Conservation (phyloP, 768 basidiomycete species). For the Cystoderma amianthinum region DNA sequence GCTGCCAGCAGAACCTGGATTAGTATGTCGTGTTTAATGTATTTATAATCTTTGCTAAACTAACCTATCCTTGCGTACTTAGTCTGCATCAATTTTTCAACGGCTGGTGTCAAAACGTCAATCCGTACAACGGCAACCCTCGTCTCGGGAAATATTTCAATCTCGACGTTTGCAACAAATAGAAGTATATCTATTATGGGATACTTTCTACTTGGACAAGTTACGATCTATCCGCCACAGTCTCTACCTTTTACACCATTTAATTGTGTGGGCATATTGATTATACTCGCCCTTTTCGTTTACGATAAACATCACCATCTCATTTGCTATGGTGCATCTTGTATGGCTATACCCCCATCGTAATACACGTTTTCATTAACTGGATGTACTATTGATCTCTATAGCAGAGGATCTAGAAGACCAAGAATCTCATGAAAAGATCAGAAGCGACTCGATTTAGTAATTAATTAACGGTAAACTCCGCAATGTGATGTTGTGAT, state of each 20-base stretch:
- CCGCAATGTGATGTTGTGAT: too few species aligned
- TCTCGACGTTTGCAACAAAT: constrained; percentile 32
- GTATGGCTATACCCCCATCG: not conserved
- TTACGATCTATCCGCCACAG: not conserved
- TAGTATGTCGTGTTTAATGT: constrained; percentile 50
- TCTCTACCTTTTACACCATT: constrained; percentile 1
- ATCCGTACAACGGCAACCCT: constrained; percentile 36
- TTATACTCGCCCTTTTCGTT: too few species aligned
- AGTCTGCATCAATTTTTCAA: constrained; percentile 69
- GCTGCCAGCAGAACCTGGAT: constrained; percentile 80
- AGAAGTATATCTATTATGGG: too few species aligned
- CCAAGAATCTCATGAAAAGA: too few species aligned
- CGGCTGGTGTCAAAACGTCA: constrained; percentile 59
- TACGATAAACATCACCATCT: not conserved
- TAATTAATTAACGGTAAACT: too few species aligned
- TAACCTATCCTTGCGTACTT: constrained; percentile 6
- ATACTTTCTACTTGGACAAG: not conserved
- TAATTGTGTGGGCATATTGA: not conserved
- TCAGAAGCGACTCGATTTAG: too few species aligned
- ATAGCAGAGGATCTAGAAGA: too few species aligned
- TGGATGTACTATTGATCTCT: too few species aligned
- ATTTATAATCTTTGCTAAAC: not conserved
- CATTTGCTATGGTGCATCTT: not conserved
- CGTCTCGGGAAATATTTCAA: constrained; percentile 66
- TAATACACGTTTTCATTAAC: too few species aligned